Base-by-base conservation (phyloP, 73 alveolate species). In the Stentor roeselii region DNA sequence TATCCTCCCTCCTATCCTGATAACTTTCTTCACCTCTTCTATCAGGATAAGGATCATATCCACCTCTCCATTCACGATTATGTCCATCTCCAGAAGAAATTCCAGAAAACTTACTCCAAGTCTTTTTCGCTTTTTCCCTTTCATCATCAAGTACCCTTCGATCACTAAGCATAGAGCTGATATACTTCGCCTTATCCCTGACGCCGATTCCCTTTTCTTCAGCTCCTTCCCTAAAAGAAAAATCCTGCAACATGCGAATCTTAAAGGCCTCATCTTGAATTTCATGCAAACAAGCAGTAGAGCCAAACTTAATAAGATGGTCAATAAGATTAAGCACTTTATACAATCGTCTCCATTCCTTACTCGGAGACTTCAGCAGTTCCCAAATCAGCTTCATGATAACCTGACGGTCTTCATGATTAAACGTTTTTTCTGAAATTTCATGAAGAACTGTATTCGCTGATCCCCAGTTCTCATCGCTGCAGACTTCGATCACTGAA, bases 331-430 rank as follows among this genome's bases (percentile, higher is more conserved):
- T 87, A 74, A 87, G 27, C 2, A 90, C 92, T 82, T 91, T 91
- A 88, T 60, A 88, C 40, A 91, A 82, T 60, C 88, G 50, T 36
- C 93, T 31, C 96, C 93, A 91, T 58, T 91, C 96, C 61, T 88
- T 91, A n/a, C 93, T 90, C 67, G 86, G 90, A 2, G 86, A 80
- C 27, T 41, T 35, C 60, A 91, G 80, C 50, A 83, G 85, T 86
- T 75, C 41, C 93, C 92, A 87, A 0, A 87, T 42, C 75, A 83
- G 91, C 41, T 78, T 76, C 96, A 91, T 91, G 40, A 91, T 91
- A 77, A 36, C 59, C 1, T 21, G n/a, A 21, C 80, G n/a, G 21
- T 67, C 80, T 67, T 67, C 80, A 30, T 21, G 80, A 40, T 67
- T 67, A 32, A 21, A 67, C 34, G 80, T 67, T 67, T 67, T 67